Evolutionary conservation across 306 rosid genomes (phyloP), one percentile per base, ranked within the genome.

Genomic region (Gleditsia sinensis): DNA sequence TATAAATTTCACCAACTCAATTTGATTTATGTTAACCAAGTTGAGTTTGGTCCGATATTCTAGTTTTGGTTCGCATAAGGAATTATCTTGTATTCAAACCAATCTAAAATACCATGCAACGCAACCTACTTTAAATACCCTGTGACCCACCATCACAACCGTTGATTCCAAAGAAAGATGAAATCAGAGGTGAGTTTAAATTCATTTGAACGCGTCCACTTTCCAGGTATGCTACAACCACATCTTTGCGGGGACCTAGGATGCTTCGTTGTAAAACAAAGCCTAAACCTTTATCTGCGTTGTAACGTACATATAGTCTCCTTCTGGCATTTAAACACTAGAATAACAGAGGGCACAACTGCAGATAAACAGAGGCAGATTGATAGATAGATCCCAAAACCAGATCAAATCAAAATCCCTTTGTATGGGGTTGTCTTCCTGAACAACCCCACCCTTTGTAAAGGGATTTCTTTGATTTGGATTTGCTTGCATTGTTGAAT

Each of bases 391-490:
- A 39, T 34, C 23, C 28, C 12, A 0, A 1, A 59, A 20, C 20
- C 58, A 21, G 46, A 76, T 48, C 76, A 40, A 49, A 70, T 51
- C 16, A 16, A 11, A 39, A 25, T 13, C 46, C 55, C 33, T 14
- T 7, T 3, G 0, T 7, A 43, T 43, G 74, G 62, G n/a, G n/a
- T n/a, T n/a, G n/a, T n/a, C n/a, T n/a, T n/a, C n/a, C n/a, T n/a
- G n/a, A n/a, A n/a, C n/a, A n/a, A n/a, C n/a, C n/a, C n/a, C n/a
- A n/a, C n/a, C n/a, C n/a, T n/a, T n/a, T n/a, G n/a, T n/a, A n/a
- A n/a, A n/a, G n/a, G n/a, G 78, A 59, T 72, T 67, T 55, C 3
- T 46, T 45, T 72, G 72, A 17, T 34, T 72, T 60, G 8, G 27
- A 14, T 50, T 70, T 37, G 3, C 13, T 36, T 24, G 7, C 10